A percentile compares a stretch with the other conserved stretches of the same genome.
phyloP scores from a whole-genome alignment of 2,329 filamentous ascomycete genomes.

The Neopestalotiopsis rosae region DNA sequence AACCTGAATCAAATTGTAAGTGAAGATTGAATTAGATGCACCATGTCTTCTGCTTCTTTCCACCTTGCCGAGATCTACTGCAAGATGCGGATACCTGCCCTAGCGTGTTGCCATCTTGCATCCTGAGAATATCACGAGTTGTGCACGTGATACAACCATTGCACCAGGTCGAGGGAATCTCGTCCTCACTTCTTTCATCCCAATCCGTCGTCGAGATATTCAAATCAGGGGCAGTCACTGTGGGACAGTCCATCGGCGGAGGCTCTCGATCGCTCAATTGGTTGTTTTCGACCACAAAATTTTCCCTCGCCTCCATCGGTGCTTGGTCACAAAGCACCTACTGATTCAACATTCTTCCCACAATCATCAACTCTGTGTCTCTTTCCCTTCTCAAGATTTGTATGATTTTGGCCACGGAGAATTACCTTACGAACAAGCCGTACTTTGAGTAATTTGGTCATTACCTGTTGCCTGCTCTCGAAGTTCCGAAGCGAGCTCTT shows the following conservation, averaged over 20 bases:
- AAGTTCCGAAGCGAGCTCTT: too few relatives aligned
- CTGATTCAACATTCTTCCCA: too few relatives aligned
- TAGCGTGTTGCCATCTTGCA: not conserved
- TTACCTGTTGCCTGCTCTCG: too few relatives aligned
- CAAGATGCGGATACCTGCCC: not conserved
- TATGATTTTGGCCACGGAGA: too few relatives aligned
- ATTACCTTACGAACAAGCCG: too few relatives aligned
- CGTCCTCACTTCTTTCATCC: not conserved
- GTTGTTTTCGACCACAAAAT: too few relatives aligned
- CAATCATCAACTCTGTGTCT: too few relatives aligned
- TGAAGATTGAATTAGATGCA: conserved; percentile 22
- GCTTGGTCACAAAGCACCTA: too few relatives aligned
- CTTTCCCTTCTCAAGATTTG: too few relatives aligned
- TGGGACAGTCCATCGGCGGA: not conserved
- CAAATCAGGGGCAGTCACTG: not conserved
- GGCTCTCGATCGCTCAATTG: too few relatives aligned
- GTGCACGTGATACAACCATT: not conserved
- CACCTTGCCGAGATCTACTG: not conserved
- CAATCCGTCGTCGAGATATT: not conserved
- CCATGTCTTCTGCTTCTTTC: not conserved
- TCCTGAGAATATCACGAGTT: not conserved
- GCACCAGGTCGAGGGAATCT: not conserved
- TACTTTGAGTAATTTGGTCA: too few relatives aligned
- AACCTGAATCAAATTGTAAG: conserved; percentile 96
- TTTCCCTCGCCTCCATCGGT: too few relatives aligned